Base-by-base conservation (phyloP, 1,139 yeast genomes). In the Lodderomyces pseudojiufengensis region DNA sequence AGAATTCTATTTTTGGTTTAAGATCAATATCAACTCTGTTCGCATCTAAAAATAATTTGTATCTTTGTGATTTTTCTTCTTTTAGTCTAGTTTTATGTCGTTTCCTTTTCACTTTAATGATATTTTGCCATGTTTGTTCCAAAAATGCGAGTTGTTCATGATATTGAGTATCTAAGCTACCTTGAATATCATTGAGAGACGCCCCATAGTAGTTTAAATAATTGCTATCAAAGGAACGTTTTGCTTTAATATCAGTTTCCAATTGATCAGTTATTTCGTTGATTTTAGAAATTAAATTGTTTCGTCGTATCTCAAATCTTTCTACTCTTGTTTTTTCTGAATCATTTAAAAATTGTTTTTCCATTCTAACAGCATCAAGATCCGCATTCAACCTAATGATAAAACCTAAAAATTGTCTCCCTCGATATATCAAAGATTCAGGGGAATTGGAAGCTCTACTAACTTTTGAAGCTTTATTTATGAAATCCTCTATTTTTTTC, bases 381-480 rank as follows among this genome's bases (percentile, higher is more conserved):
- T 24, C 18, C n/a, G 11, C 7, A 27, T 27, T 24, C 15, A 33
- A 32, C 5, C 10, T 5, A 7, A 28, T 9, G 2, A 28, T 27
- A 13, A 24, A 11, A 21, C 22, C 23, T 13, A 33, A 25, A 16
- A 24, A 28, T 8, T 31, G 24, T 22, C 20, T 29, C 3, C 14
- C 26, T 14, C 24, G 27, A 12, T 23, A 4, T 13, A 29, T 4
- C 13, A 32, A 22, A 22, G 11, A 8, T n/a, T 14, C 20, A 13
- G 35, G 35, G 3, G 35, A 27, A 22, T 22, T 15, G 5, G 14
- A 21, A 2, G 33, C 10, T 14, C 23, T 27, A 12, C n/a, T 23
- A 9, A 50, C 50, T 5, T 59, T 50, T 2, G 72, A 65, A 7
- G 72, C 74, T 44, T 59, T 58, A 22, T 65, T 63, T 31, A 68